phyloP scores from a whole-genome alignment of 441 rosid genomes.

The Pelargonium cotyledonis region DNA sequence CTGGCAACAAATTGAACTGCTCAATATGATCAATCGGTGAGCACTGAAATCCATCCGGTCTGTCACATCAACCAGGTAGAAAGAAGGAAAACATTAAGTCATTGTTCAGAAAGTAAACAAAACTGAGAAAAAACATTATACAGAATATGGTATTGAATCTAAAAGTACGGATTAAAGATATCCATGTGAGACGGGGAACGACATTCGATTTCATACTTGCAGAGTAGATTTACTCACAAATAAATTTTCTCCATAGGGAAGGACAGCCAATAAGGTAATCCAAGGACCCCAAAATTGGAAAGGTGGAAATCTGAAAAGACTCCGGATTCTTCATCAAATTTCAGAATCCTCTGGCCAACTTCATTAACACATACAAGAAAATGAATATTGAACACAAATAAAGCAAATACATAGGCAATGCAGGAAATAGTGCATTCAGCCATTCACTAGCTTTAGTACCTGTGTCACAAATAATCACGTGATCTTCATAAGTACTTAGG shows the following conservation, averaged over 20 bases:
- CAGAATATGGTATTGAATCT: neutral
- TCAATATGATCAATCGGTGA: conserved; percentile 46
- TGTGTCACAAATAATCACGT: conserved; percentile 51
- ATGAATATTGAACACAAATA: conserved; percentile 19
- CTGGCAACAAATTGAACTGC: conserved; percentile 61
- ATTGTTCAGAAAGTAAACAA: conserved; percentile 8
- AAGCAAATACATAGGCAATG: conserved; percentile 13
- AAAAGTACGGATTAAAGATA: neutral
- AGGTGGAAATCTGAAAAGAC: conserved; percentile 49
- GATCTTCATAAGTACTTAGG: conserved; percentile 41
- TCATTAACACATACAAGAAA: conserved; percentile 22
- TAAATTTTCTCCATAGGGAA: conserved; percentile 62
- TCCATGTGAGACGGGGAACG: neutral
- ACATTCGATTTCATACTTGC: neutral
- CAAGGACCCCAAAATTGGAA: conserved; percentile 72
- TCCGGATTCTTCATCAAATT: conserved; percentile 52
- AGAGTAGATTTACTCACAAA: conserved; percentile 43
- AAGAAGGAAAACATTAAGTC: conserved; percentile 5
- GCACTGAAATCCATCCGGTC: conserved; percentile 41
- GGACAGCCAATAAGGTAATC: conserved; percentile 81
- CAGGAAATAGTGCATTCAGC: conserved; percentile 9
- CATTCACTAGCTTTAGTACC: conserved; percentile 34
- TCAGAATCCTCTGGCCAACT: conserved; percentile 78
- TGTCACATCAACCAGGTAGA: conserved; percentile 27
- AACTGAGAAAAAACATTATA: conserved; percentile 5